Evolutionary conservation across 2,329 filamentous ascomycete genomes (phyloP), one percentile per base, ranked within the genome.

Genomic region (Xylariaceae sp.): DNA sequence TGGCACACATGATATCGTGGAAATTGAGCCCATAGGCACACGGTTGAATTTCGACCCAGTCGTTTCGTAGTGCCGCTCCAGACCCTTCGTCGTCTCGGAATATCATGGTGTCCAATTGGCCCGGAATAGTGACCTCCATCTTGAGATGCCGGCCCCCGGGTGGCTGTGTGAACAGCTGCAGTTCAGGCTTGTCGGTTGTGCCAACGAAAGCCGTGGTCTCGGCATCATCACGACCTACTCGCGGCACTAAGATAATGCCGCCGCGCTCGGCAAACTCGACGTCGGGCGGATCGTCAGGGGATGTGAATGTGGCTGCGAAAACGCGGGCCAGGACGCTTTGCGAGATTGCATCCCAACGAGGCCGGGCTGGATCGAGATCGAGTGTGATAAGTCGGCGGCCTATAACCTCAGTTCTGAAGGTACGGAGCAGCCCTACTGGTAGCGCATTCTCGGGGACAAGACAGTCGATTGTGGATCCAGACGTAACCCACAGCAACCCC

Each of bases 41-140:
- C 70, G 74, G 26, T 67, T 76, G 53, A 49, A 71, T 62, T 6
- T 53, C 58, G 0, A 67, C 9, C 56, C 60, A 17, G 70, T 67
- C 69, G 67, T 72, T 34, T 65, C 69, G 26, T 68, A 73, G 44
- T n/a, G 45, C 23, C 2, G 14, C 16, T 6, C 37, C 12, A 6
- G 24, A 24, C 12, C 37, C 46, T 11, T 28, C 33, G 39, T 51
- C 46, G 6, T 60, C 60, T n/a, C 14, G 29, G 21, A 60, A 61
- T 12, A 40, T 26, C 9, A 63, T 34, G 9, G 41, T 61, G 31
- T 61, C 44, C 12, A 63, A 23, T 2, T 46, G 16, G 1, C 60
- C 60, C 4, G 57, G 53, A 11, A 47, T 29, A 4, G 36, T 47
- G 17, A 56, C 41, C 7, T 58, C 28, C 46, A 63, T 37, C 1